Evolutionary conservation across 768 basidiomycete species (phyloP).

Genomic region (Guyanaporus albipodus): DNA sequence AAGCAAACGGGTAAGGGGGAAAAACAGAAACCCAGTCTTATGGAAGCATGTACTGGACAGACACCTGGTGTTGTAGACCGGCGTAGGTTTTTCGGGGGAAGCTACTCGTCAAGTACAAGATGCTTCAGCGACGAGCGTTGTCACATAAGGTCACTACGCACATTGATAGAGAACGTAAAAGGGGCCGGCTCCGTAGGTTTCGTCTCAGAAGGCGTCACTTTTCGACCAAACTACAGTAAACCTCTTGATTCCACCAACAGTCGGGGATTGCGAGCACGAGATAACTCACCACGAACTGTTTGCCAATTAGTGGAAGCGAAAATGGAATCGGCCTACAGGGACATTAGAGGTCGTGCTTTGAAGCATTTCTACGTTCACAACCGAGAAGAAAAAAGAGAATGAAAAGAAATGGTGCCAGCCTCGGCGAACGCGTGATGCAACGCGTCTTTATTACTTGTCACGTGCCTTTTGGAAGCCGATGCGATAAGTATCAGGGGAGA

Average conservation of each 20-base stretch:
- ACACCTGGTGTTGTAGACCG: not conserved
- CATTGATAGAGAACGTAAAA: constrained; percentile 6
- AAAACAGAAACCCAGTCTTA: not conserved
- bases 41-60: not conserved
- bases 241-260: no score
- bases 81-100: not conserved
- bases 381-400: no score
- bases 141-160: not conserved
- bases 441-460: no score
- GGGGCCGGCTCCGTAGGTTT: not conserved
- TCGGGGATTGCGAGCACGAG: not conserved
- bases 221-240: constrained; percentile 7
- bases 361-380: not conserved
- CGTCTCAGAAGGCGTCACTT: not conserved
- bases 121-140: not conserved
- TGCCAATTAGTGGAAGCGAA: not conserved
- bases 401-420: no score
- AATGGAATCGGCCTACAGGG: not conserved
- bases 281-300: constrained; percentile 7
- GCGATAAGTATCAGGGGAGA: no score
- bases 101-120: not conserved
- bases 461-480: no score
- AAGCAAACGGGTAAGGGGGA: not conserved
- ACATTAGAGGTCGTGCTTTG: not conserved
- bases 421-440: no score